These are phyloP conservation scores for Mytilinidion resinicola DNA, from an alignment of 495 filamentous ascomycete genomes.

Conservation along the genomic window DNA sequence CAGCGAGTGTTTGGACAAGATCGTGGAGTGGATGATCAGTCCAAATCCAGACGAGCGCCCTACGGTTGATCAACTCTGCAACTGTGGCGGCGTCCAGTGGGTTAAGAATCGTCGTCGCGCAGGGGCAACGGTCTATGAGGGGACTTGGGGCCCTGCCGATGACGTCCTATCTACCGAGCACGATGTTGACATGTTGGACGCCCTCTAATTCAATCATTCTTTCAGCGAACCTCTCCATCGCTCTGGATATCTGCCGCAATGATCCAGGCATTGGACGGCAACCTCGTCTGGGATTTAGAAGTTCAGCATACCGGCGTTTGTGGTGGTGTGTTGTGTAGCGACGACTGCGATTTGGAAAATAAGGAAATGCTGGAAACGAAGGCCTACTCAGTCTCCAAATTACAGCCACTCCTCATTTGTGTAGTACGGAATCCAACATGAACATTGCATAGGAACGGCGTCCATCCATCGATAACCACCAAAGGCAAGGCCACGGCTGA, in stretches of 20 bases:
- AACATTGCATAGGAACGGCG: no score
- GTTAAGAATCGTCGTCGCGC: conserved; percentile 65
- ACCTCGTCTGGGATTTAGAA: no score
- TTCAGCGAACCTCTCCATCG: not conserved
- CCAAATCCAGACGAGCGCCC: conserved; percentile 69
- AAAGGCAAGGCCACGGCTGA: no score
- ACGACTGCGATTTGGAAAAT: no score
- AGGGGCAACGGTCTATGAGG: conserved; percentile 87
- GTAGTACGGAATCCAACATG: no score
- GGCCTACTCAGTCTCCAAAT: no score
- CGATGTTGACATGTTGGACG: conserved; percentile 70
- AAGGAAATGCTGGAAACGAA: no score
- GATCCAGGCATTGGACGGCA: no score
- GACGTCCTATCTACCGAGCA: conserved; percentile 52
- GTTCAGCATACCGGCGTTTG: no score
- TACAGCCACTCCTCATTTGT: no score
- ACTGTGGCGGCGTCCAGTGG: conserved; percentile 65
- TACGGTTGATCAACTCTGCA: conserved; percentile 62
- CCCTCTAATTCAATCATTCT: conserved; percentile 8
- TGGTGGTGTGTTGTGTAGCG: no score
- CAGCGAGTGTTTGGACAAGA: conserved; percentile 66
- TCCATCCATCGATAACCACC: no score
- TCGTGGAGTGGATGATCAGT: conserved; percentile 84
- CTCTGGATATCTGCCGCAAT: not conserved
- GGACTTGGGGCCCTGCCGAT: conserved; percentile 85